Base-by-base conservation (phyloP, 108 stramenopile genomes). In the Stephanodiscus triporus region DNA sequence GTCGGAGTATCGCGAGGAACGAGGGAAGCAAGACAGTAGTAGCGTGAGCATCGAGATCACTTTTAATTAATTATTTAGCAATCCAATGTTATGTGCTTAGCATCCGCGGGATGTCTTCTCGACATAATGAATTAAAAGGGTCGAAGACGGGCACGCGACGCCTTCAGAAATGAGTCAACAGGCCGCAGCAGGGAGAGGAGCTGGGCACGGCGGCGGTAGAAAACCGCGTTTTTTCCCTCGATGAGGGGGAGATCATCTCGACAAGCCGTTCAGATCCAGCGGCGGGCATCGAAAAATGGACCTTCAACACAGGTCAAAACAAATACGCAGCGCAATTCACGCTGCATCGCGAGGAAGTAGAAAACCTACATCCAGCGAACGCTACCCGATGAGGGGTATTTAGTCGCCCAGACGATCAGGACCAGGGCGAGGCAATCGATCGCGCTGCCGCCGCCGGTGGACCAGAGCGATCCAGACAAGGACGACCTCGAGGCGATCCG, bases 81-180 rank as follows among this genome's bases (percentile, higher is more conserved):
- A n/a, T n/a, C n/a, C n/a, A n/a, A n/a, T n/a, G n/a, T n/a, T n/a
- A n/a, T n/a, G n/a, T n/a, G n/a, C n/a, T n/a, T n/a, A n/a, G n/a
- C n/a, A n/a, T n/a, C n/a, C n/a, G n/a, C n/a, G n/a, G 36, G 53
- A 54, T 7, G 53, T 54, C 53, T 54, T 54, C 53, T 54, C 53
- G 7, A 54, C 53, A 54, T 54, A 24, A 26, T 26, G 3, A 24
- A 6, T 6, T 54, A 6, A 54, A 54, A 54, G 53, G 6, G 5
- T n/a, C n/a, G n/a, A n/a, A n/a, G 7, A 22, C 53, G 24, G 6
- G 53, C 22, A 6, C 3, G 23, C 3, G 7, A 54, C 23, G 7
- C 3, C 22, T 3, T 24, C n/a, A n/a, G n/a, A 54, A 22, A 54
- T 26, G 22, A 26, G 53, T 6, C 53, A 54, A 36, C 36, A 36